Conservation (phyloP, 805 yeast species). For the Candida ponderosae region DNA sequence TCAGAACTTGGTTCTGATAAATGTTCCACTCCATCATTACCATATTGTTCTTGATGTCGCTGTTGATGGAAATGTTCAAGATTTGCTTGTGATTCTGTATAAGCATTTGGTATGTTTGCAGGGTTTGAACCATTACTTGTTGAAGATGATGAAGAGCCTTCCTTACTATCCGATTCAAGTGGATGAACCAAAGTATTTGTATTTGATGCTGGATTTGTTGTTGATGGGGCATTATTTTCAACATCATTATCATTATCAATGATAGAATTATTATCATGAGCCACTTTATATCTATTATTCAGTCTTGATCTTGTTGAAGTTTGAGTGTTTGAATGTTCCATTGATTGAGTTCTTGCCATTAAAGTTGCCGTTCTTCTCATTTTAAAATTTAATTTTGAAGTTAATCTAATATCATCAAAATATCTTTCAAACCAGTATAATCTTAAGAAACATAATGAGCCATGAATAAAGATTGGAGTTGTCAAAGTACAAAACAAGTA, state of each 20-base stretch:
- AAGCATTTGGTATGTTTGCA: background rate
- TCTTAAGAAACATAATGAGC: slow-evolving; percentile 67
- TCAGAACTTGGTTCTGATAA: slow-evolving; percentile 17
- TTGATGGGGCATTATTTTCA: background rate
- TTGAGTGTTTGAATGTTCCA: slow-evolving; percentile 6
- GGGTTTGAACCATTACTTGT: background rate
- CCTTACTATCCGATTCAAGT: background rate
- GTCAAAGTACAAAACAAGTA: slow-evolving; percentile 57
- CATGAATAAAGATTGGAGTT: slow-evolving; percentile 86
- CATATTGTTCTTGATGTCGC: background rate
- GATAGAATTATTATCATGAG: background rate
- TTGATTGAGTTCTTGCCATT: slow-evolving; percentile 39
- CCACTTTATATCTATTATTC: background rate
- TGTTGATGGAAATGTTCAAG: background rate
- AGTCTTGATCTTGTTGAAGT: background rate
- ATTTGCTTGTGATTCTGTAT: slow-evolving; percentile 6
- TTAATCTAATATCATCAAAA: slow-evolving; percentile 72
- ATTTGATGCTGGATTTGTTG: background rate
- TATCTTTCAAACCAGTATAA: slow-evolving; percentile 84
- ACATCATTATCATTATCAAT: background rate
- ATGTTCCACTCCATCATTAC: slow-evolving; percentile 5
- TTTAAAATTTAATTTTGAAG: slow-evolving; percentile 70
- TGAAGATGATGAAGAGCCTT: background rate
- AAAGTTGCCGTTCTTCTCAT: slow-evolving; percentile 77
- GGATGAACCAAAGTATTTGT: background rate